Conservation (phyloP, 1,139 yeast species). For the Candida albicans region DNA sequence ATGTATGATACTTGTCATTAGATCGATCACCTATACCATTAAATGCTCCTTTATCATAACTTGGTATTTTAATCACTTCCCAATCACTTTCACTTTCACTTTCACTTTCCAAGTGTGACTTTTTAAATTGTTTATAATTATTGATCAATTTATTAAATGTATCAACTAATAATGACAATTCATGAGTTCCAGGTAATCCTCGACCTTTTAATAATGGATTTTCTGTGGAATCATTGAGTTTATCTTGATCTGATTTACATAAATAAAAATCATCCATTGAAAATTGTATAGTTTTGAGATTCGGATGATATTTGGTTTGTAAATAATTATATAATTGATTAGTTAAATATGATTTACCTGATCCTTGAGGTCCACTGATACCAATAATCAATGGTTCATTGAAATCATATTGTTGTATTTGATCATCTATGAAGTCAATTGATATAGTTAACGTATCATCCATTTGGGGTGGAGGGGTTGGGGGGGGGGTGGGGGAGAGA, state of each 20-base stretch:
- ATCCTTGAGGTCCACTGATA: constrained; percentile 88
- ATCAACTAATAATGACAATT: constrained; percentile 33
- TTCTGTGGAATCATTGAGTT: constrained; percentile 34
- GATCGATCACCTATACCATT: constrained; percentile 79
- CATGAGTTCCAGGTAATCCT: constrained; percentile 96
- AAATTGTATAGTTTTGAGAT: constrained; percentile 50
- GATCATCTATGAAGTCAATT: background rate
- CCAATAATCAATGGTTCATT: constrained; percentile 60
- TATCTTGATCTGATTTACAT: constrained; percentile 57
- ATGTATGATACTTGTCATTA: constrained; percentile 24
- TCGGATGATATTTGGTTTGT: constrained; percentile 29
- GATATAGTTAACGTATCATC: background rate
- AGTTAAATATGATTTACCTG: constrained; percentile 80
- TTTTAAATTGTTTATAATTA: constrained; percentile 7
- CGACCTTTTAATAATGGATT: constrained; percentile 71
- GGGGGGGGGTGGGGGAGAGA: too few relatives aligned
- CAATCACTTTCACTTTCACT: background rate
- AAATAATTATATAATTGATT: constrained; percentile 40
- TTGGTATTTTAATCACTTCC: constrained; percentile 51
- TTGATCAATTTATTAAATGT: constrained; percentile 21
- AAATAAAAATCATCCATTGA: constrained; percentile 89
- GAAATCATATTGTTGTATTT: constrained; percentile 1
- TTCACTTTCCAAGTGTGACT: too few relatives aligned
- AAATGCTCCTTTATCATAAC: constrained; percentile 75
- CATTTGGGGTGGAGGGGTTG: too few relatives aligned